Conservation (phyloP, 2,329 filamentous ascomycete species). For the Diaporthe amygdali region DNA sequence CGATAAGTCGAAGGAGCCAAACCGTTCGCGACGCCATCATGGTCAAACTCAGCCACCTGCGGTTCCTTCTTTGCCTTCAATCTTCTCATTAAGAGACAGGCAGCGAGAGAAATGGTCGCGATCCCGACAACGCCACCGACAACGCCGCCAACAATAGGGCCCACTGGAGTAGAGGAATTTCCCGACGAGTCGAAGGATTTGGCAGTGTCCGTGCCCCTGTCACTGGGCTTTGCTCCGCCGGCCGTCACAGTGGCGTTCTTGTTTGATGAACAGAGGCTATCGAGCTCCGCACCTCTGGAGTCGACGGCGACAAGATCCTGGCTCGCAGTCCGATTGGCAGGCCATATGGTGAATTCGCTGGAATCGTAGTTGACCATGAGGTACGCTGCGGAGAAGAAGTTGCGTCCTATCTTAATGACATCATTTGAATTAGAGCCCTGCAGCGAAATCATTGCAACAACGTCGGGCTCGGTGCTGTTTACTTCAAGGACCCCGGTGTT, state of each 20-base stretch:
- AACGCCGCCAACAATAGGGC: background rate
- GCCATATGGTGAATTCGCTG: conserved; percentile 16
- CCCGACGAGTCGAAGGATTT: no score
- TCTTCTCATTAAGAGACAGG: background rate
- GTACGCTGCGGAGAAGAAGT: conserved; percentile 14
- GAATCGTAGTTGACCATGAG: conserved; percentile 15
- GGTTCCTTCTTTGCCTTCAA: background rate
- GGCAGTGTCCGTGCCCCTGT: background rate
- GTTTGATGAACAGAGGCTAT: background rate
- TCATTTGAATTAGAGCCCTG: background rate
- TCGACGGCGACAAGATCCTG: conserved; percentile 17
- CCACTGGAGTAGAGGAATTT: no score
- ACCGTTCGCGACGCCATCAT: no score
- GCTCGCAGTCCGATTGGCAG: background rate
- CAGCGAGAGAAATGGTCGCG: background rate
- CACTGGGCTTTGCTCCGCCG: background rate
- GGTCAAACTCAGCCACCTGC: background rate
- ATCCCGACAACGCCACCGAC: background rate
- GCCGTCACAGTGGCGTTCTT: background rate
- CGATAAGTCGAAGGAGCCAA: no score
- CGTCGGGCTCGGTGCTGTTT: background rate
- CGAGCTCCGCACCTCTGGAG: background rate
- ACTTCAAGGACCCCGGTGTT: background rate
- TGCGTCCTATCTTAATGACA: background rate
- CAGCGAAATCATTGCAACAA: background rate